Evolutionary conservation across 768 basidiomycete genomes (phyloP), one percentile per base, ranked within the genome.

Genomic region (Trametes cingulata): DNA sequence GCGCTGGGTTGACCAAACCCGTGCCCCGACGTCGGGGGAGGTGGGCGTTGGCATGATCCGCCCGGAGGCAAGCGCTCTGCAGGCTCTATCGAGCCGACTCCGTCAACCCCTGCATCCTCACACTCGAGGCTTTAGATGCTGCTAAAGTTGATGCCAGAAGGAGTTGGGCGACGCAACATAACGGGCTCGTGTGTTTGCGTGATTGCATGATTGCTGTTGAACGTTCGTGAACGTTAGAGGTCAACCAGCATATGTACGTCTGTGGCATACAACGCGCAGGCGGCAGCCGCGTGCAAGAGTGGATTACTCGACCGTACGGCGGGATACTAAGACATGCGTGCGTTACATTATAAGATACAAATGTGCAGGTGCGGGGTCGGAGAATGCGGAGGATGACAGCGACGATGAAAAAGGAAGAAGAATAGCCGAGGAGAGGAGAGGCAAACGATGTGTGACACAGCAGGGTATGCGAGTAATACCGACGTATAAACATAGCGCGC

Each of bases 311-410:
- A 56, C 61, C 60, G 50, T 60, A 52, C 41, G 52, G 47, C 43
- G 62, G 59, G 42, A 46, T 53, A 52, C 57, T 61, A 67, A 58
- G 58, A 67, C 65, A 65, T 65, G 66, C 63, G 39, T 33, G 29
- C 29, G 63, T 64, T 67, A 66, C 61, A 68, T 50, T 64, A 68
- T 70, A 67, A 63, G 66, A 68, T 69, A 70, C 66, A 71, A 54
- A 61, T 61, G 65, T 67, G 64, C 56, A 60, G 63, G 62, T 56
- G 60, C 56, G 61, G 60, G 57, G 56, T 54, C 56, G 49, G 48
- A 29, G 33, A 29, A 41, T 50, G 60, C 54, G 56, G 58, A 52
- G 48, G 48, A 62, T 41, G 56, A 63, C 49, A 60, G 61, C 48
- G 57, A 65, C 41, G 56, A n/a, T 42, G 55, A 50, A 58, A 27